Base-by-base conservation (phyloP, 345 rosid genomes). In the Citrus sinensis region DNA sequence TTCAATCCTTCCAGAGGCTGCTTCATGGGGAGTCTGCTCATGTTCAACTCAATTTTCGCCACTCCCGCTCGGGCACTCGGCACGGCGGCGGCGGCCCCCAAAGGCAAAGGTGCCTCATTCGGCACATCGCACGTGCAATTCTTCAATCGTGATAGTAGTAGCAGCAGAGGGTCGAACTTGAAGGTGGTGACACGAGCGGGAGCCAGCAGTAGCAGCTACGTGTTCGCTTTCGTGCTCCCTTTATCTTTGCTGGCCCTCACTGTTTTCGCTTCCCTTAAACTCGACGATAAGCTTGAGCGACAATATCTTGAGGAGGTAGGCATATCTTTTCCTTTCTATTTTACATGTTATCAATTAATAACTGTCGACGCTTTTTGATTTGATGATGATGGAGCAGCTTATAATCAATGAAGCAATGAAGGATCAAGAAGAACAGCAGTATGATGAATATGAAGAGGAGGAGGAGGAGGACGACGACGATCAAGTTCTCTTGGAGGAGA, bases 261-360 rank as follows among this genome's bases (percentile, higher is more conserved):
- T 46, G 71, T 91, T 81, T 86, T 92, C 67, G 82, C 93, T 81
- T 90, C 98, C 17, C 74, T 85, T 14, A 88, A 76, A 83, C 82
- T 95, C 58, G 88, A 94, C 67, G 97, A 93, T 79, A 84, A 83
- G 84, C 98, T 93, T 66, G 98, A 93, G 71, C 39, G 74, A 37
- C 86, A 92, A 40, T 95, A 82, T 77, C 89, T 93, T 1, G 95
- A 95, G 72, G 94, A 93, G 89, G 99, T 93, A 82, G 67, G 17
- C 51, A 13, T 46, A 46, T 11, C 17, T 46, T 46, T 11, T 13
- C 17, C 17, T 13, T 46, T 39, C 75, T 19, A 14, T 32, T 66
- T 72, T 4, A 2, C 51, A 39, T 9, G 10, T 32, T 35, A 2
- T 20, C 51, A 11, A 46, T 25, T 25, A 54, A 37, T 2, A 13